Base-by-base conservation (phyloP, 257 asterid genomes). In the Ilex asprella region DNA sequence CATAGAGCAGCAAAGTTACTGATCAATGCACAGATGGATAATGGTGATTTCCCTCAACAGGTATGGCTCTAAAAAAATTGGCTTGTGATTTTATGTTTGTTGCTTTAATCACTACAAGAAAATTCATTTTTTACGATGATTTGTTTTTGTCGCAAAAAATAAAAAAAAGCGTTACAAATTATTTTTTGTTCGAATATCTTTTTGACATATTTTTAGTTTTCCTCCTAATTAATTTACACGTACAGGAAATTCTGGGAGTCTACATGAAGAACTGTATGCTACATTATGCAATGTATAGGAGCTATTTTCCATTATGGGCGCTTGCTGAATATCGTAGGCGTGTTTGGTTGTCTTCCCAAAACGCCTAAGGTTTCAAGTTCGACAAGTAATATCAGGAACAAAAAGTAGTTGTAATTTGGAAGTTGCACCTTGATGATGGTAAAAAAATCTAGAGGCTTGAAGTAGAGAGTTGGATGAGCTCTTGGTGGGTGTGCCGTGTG, bases 31-130 rank as follows among this genome's bases (percentile, higher is more conserved):
- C 96, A 86, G 27, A 80, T 82, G 95, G 81, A 86, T 0, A 81
- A 89, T 64, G 95, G 95, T 31, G 94, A 79, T 69, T 86, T 86
- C 35, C 97, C 97, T 27, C 97, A 89, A 73, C 84, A 84, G 88
- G 94, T 85, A 70, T 50, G 15, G 16, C 47, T 6, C 10, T 35
- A 35, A 35, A 3, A 3, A 35, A 35, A 35, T 3, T 35, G 5
- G 41, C 41, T 35, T 35, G 27, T 21, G 27, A 21, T 21, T 21
- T 21, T 0, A 21, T 21, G 27, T 8, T 35, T 35, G 41, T 35
- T 35, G 5, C 5, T 3, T 8, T 35, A 35, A 35, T 3, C 41
- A 3, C 39, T n/a, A 21, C 30, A 63, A 54, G 46, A 44, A 9
- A 8, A 27, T 0, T 2, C 0, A 39, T 31, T 44, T 14, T 21